These are phyloP conservation scores for Hymenoscyphus occultus DNA, from an alignment of 2,329 filamentous ascomycete species.

Conservation along the genomic window DNA sequence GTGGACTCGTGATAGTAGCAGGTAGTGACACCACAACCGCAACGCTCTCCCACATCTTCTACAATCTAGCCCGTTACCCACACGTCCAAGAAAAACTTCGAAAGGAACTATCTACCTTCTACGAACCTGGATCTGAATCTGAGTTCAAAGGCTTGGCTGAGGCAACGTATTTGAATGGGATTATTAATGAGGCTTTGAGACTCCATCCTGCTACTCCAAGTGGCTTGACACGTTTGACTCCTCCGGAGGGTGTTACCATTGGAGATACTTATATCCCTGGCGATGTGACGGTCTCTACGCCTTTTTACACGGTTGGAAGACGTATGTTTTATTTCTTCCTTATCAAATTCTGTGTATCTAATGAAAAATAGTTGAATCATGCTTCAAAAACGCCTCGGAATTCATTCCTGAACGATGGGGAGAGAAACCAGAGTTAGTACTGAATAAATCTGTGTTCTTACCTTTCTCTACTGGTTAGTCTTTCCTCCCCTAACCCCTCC, in stretches of 20 bases:
- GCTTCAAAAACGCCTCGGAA: conserved; percentile 15
- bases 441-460: conserved; percentile 28
- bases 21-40: conserved; percentile 44
- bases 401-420: conserved; percentile 29
- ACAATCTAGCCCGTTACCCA: conserved; percentile 27
- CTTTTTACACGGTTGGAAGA: conserved; percentile 23
- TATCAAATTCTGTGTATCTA: neutral
- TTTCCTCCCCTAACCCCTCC: neutral
- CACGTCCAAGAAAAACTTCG: conserved; percentile 17
- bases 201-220: conserved; percentile 39
- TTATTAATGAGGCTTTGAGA: conserved; percentile 42
- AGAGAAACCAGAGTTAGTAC: conserved; percentile 24
- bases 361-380: conserved; percentile 10
- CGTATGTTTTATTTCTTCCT: conserved; percentile 16
- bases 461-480: conserved; percentile 34
- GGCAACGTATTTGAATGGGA: conserved; percentile 36
- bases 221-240: conserved; percentile 33
- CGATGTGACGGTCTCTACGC: conserved; percentile 18
- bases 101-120: conserved; percentile 19
- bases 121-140: conserved; percentile 9
- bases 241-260: conserved; percentile 38
- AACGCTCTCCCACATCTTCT: conserved; percentile 42
- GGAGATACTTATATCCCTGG: conserved; percentile 24
- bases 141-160: conserved; percentile 19
- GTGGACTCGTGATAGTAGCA: conserved; percentile 37